Base-by-base conservation (phyloP, 352 stramenopile genomes). In the Phytophthora foliorum region DNA sequence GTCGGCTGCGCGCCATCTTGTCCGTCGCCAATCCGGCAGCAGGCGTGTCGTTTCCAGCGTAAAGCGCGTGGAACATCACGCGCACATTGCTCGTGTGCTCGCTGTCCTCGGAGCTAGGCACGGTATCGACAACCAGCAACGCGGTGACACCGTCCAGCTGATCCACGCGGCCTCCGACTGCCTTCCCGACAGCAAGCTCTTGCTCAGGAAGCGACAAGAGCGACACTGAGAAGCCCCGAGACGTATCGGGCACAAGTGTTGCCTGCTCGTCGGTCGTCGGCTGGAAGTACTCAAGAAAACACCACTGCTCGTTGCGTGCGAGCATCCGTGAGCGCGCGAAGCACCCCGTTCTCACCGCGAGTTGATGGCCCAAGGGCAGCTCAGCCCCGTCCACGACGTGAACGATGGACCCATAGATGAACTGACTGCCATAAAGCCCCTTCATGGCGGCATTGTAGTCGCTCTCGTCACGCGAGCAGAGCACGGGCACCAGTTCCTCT, bases 351-450 rank as follows among this genome's bases (percentile, higher is more conserved):
- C 73, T 80, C 6, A 88, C 78, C 6, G 65, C 60, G 13, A 88
- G 39, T 41, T 79, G 74, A 48, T 81, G 70, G 11, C 60, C 48
- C 0, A 46, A 31, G 14, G 46, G 56, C 25, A 74, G 31, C 10
- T 19, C 6, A 16, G 39, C 46, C 10, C 25, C 48, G 13, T 61
- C 52, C 13, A 75, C 21, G 1, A 70, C 34, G 19, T 84, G 79
- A 46, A 88, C 75, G 4, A 88, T 44, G 3, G 72, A 82, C 27
- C 80, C 80, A 57, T 86, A 86, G 60, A 88, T 86, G 41, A 77
- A 85, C 32, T 77, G 64, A 9, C 57, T 50, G n/a, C 68, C 63
- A 50, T 82, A 77, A 0, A 82, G 39, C 10, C 53, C 77, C 27
- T 71, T 81, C 77, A 85, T 85, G 2, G 61, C 62, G 0, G 67